phyloP scores from a whole-genome alignment of 139 green algal genomes.

The Picochlorum sp. region DNA sequence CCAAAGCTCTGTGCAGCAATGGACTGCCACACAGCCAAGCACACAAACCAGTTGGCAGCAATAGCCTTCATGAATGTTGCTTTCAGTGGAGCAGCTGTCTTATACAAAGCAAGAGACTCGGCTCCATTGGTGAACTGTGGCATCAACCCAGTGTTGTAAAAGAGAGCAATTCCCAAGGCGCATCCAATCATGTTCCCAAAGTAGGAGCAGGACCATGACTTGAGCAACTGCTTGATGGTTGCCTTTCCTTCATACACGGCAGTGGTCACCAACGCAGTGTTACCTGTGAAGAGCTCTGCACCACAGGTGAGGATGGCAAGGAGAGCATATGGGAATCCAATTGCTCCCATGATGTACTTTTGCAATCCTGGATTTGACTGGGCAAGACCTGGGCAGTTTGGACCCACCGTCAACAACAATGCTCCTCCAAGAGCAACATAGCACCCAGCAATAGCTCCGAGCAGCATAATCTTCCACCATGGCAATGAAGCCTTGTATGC shows the following conservation, averaged over 20 bases:
- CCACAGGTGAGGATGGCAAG: slow-evolving; percentile 56
- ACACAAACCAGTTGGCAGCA: slow-evolving; percentile 88
- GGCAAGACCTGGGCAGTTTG: slow-evolving; percentile 45
- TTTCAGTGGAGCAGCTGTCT: slow-evolving; percentile 30
- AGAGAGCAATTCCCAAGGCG: slow-evolving; percentile 47
- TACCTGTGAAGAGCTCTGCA: slow-evolving; percentile 82
- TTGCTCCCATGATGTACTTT: slow-evolving; percentile 37
- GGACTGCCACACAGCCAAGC: slow-evolving; percentile 73
- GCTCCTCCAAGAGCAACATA: slow-evolving; percentile 65
- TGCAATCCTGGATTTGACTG: slow-evolving; percentile 46
- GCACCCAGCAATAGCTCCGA: slow-evolving; percentile 50
- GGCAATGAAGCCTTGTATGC: slow-evolving; percentile 26
- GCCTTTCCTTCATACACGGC: slow-evolving; percentile 56
- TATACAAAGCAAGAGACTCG: slow-evolving; percentile 38
- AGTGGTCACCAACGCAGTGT: slow-evolving; percentile 57
- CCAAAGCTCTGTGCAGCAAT: slow-evolving; percentile 47
- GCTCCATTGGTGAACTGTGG: slow-evolving; percentile 29
- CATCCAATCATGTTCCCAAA: slow-evolving; percentile 80
- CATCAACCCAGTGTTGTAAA: slow-evolving; percentile 50
- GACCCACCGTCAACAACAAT: slow-evolving; percentile 49
- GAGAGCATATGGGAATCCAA: slow-evolving; percentile 65
- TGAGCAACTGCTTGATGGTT: slow-evolving; percentile 17
- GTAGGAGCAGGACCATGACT: slow-evolving; percentile 68
- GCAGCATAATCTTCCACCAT: slow-evolving; percentile 40
- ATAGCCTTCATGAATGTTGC: slow-evolving; percentile 62